Evolutionary conservation across 768 basidiomycete genomes (phyloP).

Genomic region (Rhodotorula babjevae): DNA sequence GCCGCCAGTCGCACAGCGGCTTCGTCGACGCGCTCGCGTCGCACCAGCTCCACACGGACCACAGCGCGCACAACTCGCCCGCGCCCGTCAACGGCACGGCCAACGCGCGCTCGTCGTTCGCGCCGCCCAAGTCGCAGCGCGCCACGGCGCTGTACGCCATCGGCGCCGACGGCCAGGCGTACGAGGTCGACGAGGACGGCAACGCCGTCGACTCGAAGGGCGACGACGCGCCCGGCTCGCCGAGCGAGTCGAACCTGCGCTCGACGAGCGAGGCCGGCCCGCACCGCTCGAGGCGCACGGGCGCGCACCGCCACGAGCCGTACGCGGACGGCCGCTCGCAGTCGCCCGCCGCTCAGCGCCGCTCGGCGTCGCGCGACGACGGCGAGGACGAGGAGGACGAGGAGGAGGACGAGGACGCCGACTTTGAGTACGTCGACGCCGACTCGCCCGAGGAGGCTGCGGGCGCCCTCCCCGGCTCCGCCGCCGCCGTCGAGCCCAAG

Average conservation of each 20-base stretch:
- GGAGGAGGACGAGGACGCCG: too few relatives aligned
- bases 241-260: background rate
- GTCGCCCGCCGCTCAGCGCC: background rate
- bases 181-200: conserved; percentile 10
- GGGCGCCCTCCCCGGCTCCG: too few relatives aligned
- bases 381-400: background rate
- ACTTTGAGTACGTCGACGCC: too few relatives aligned
- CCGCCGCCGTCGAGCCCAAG: too few relatives aligned
- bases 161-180: background rate
- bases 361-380: too few relatives aligned
- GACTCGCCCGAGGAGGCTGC: too few relatives aligned
- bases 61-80: background rate
- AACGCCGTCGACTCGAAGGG: background rate
- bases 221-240: background rate
- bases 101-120: background rate
- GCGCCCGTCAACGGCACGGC: background rate
- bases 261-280: background rate
- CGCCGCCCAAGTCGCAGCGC: background rate
- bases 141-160: background rate
- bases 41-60: background rate
- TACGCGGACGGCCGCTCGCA: background rate
- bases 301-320: background rate
- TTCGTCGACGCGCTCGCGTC: background rate
- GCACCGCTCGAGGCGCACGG: background rate
- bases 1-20: background rate